Percentiles rank a stretch among this genome's conserved stretches.
These are phyloP conservation scores for Boechera retrofracta DNA, from an alignment of 345 rosid species.

Conservation along the genomic window DNA sequence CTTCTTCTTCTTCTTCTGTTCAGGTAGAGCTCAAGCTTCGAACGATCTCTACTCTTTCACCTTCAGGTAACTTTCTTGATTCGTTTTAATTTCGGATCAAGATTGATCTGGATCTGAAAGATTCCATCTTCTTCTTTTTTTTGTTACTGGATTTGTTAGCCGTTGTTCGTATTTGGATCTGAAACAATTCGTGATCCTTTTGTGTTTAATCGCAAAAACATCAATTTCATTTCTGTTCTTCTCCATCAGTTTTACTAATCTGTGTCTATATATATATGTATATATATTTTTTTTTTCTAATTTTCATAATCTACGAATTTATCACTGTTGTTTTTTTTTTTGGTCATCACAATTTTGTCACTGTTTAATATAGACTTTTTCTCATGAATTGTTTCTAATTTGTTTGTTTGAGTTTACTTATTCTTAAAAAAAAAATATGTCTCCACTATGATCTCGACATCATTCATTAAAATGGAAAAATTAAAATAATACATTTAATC, in stretches of 20 bases:
- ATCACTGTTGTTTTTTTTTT: not conserved
- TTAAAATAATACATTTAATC: not conserved
- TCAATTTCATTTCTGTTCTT: slow-evolving; percentile 1
- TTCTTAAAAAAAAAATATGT: slow-evolving; percentile 23
- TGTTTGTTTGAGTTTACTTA: not conserved
- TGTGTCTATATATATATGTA: not conserved
- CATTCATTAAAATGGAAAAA: not conserved
- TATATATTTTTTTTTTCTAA: not conserved
- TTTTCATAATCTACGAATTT: not conserved
- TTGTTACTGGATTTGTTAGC: not conserved
- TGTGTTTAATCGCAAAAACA: not conserved
- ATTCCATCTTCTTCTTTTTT: not conserved
- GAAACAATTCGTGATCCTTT: not conserved
- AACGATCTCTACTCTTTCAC: not conserved
- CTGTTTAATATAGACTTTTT: slow-evolving; percentile 36
- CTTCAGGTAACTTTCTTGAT: slow-evolving; percentile 33
- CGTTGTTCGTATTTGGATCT: slow-evolving; percentile 24
- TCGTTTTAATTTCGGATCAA: slow-evolving; percentile 1
- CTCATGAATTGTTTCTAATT: not conserved
- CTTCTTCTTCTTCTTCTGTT: slow-evolving; percentile 15
- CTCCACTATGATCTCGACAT: slow-evolving; percentile 44
- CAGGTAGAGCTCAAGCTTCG: not conserved
- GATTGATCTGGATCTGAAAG: slow-evolving; percentile 18
- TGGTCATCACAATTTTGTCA: not conserved
- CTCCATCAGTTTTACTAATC: slow-evolving; percentile 4